Evolutionary conservation across 2,329 filamentous ascomycete species (phyloP).

Genomic region (Penicillium sp.): DNA sequence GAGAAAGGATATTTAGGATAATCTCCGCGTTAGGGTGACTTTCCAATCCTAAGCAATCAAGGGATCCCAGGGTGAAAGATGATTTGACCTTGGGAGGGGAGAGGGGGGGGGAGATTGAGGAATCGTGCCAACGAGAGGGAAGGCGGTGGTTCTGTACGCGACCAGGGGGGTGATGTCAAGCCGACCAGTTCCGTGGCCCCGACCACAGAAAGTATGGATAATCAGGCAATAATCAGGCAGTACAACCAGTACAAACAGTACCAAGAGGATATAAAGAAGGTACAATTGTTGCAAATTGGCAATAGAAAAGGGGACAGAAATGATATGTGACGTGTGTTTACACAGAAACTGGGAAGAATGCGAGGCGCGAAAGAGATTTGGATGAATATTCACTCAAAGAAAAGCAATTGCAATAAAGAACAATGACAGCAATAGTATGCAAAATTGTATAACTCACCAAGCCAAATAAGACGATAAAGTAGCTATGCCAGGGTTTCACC

Average conservation of each 20-base stretch:
- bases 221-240: not conserved
- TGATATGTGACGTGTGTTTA: slow-evolving; percentile 4
- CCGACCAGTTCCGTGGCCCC: slow-evolving; percentile 13
- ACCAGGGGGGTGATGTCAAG: slow-evolving; percentile 15
- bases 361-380: not conserved
- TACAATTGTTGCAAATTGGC: not conserved
- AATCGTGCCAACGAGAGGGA: slow-evolving; percentile 20
- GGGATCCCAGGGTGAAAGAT: slow-evolving; percentile 18
- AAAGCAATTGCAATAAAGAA: not conserved
- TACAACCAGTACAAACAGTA: not conserved
- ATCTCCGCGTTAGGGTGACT: slow-evolving; percentile 14
- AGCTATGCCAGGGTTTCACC: slow-evolving; percentile 9
- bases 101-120: slow-evolving; percentile 15
- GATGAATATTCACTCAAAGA: not conserved
- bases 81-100: slow-evolving; percentile 17
- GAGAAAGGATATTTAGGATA: slow-evolving; percentile 10
- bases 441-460: slow-evolving; percentile 2
- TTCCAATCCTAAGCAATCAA: slow-evolving; percentile 19
- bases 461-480: not conserved
- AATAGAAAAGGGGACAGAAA: not conserved
- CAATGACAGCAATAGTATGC: not conserved
- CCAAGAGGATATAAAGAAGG: no score
- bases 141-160: slow-evolving; percentile 15
- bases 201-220: not conserved
- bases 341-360: not conserved